Evolutionary conservation across 495 filamentous ascomycete species (phyloP), one percentile per base, ranked within the genome.

Genomic region (Podospora bellae-mahoneyi): DNA sequence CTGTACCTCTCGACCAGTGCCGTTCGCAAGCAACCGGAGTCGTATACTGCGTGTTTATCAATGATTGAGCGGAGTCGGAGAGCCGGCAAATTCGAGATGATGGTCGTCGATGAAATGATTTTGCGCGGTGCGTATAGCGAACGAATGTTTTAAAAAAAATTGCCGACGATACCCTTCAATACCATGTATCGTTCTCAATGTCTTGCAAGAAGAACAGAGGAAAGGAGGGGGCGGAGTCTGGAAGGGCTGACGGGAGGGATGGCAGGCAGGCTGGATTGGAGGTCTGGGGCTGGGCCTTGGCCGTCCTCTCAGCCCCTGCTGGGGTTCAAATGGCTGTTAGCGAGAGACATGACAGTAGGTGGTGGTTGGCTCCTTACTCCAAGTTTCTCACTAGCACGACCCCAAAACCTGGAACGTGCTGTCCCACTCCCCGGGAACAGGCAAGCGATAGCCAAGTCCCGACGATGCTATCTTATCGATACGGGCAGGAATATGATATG

Each of bases 251-350:
- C n/a, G 18, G 55, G 16, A 55, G 55, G 55, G 19, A 48, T 48
- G 13, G 55, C 55, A 26, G 16, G 6, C 16, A 56, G 55, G 62
- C 34, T 64, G 62, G 62, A 48, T n/a, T 64, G 62, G 62, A 48
- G 56, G 62, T 64, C 39, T 44, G 62, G 60, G 62, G 34, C 53
- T 64, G 62, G 62, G 44, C 62, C 62, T 63, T 63, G 30, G 30
- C 60, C 60, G 60, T 62, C 60, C 34, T 48, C 39, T 48, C 39
- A 48, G 39, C 39, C 18, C 39, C 39, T 48, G 39, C 39, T 16
- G 39, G 39, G 5, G 39, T 48, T 48, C 39, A 48, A 48, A 48
- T 13, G 5, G 13, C 15, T 48, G 13, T 48, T 48, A 48, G 39
- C 39, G 39, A 48, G 0, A 48, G 13, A 13, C 39, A 3, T 2